Conservation (phyloP, 2,329 filamentous ascomycete species). For the Xylaria multiplex region DNA sequence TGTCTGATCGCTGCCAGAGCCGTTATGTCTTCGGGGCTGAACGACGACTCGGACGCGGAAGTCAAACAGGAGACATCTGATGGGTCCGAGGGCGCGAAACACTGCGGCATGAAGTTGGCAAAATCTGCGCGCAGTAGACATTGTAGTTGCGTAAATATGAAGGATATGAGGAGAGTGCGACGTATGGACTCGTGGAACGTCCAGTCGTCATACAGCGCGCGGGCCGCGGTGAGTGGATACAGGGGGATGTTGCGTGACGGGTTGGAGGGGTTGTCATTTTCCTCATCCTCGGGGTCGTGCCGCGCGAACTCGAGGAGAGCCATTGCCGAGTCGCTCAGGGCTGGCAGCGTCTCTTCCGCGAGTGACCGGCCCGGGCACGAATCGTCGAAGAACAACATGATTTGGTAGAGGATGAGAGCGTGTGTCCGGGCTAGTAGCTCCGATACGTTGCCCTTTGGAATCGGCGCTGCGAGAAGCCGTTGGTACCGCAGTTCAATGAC, state of each 20-base stretch:
- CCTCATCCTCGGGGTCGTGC: slow-evolving; percentile 11
- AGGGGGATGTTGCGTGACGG: slow-evolving; percentile 31
- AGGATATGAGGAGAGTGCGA: slow-evolving; percentile 30
- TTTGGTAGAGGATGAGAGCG: slow-evolving; percentile 37
- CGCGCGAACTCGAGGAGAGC: slow-evolving; percentile 22
- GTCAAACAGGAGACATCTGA: too few species aligned
- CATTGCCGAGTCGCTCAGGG: slow-evolving; percentile 26
- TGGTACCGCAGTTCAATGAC: slow-evolving; percentile 34
- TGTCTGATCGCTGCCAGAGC: slow-evolving; percentile 17
- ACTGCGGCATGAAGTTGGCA: slow-evolving; percentile 1
- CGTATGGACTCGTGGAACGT: slow-evolving; percentile 36
- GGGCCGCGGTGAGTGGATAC: slow-evolving; percentile 30
- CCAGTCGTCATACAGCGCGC: slow-evolving; percentile 35
- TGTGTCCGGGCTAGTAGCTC: slow-evolving; percentile 36
- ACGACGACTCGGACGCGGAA: too few species aligned
- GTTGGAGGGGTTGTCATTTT: neutral
- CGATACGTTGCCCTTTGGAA: slow-evolving; percentile 4
- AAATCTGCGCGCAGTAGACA: slow-evolving; percentile 30
- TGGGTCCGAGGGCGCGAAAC: neutral
- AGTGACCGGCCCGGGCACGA: slow-evolving; percentile 26
- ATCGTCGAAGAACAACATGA: slow-evolving; percentile 37
- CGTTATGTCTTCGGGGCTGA: neutral
- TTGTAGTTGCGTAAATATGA: slow-evolving; percentile 34
- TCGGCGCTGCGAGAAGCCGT: slow-evolving; percentile 22
- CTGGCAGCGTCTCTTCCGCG: slow-evolving; percentile 23